phyloP scores from a whole-genome alignment of 768 basidiomycete genomes.

The Pulveroboletus sp. region DNA sequence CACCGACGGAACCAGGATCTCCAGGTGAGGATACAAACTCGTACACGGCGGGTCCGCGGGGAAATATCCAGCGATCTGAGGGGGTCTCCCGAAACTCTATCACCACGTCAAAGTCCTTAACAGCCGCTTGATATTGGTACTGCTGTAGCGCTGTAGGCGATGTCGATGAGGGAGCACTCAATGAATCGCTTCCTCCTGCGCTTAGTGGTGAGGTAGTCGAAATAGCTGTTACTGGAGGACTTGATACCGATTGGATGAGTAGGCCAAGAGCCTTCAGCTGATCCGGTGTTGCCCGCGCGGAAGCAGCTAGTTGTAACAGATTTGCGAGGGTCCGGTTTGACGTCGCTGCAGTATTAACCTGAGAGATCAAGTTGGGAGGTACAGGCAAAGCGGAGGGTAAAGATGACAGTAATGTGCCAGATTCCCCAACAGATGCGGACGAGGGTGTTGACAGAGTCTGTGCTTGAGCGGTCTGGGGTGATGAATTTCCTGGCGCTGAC shows the following conservation, averaged over 20 bases:
- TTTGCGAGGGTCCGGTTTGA: conserved; percentile 65
- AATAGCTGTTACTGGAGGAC: conserved; percentile 5
- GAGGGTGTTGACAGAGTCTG: conserved; percentile 15
- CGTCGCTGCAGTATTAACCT: conserved; percentile 62
- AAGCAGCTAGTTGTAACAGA: conserved; percentile 59
- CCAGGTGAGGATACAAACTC: conserved; percentile 33
- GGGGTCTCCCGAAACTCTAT: conserved; percentile 64
- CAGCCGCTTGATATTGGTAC: conserved; percentile 27
- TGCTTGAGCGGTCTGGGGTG: conserved; percentile 30
- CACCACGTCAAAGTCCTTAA: conserved; percentile 67
- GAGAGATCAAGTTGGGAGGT: conserved; percentile 52
- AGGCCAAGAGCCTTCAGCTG: conserved; percentile 65
- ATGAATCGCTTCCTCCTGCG: conserved; percentile 3
- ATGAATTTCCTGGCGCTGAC: conserved; percentile 17
- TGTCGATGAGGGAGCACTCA: conserved; percentile 12
- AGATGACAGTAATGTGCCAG: conserved; percentile 43
- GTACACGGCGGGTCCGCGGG: conserved; percentile 52
- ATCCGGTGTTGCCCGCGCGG: conserved; percentile 55
- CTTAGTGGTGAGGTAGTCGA: conserved; percentile 7
- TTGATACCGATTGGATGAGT: conserved; percentile 66
- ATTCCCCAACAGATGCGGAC: conserved; percentile 23
- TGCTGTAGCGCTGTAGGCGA: conserved; percentile 12
- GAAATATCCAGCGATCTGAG: conserved; percentile 63
- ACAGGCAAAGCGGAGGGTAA: conserved; percentile 44
- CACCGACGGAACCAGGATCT: conserved; percentile 16